Conservation (phyloP, 2,329 filamentous ascomycete species). For the Penicillium aurantiogriseum region DNA sequence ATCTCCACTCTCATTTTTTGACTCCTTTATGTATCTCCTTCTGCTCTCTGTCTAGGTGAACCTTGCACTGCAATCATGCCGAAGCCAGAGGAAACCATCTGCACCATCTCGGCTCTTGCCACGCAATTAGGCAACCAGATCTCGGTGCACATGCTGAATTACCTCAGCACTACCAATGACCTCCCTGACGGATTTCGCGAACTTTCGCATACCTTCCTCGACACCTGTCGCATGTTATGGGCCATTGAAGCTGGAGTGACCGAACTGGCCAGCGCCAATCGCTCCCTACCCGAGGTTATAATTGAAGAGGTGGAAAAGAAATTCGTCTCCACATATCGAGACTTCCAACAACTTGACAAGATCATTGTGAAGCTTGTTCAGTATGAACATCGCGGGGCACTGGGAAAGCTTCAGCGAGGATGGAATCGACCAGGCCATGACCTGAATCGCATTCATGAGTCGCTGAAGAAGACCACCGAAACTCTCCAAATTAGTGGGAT, state of each 20-base stretch:
- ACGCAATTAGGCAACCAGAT: constrained; percentile 63
- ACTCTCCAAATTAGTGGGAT: constrained; percentile 63
- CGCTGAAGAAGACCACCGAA: constrained; percentile 59
- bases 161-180: constrained; percentile 57
- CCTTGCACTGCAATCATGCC: constrained; percentile 6
- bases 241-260: constrained; percentile 65
- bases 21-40: neutral
- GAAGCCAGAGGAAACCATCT: constrained; percentile 19
- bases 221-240: constrained; percentile 65
- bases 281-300: constrained; percentile 60
- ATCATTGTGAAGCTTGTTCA: constrained; percentile 62
- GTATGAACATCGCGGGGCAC: constrained; percentile 60
- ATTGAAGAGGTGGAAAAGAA: constrained; percentile 63
- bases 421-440: constrained; percentile 47
- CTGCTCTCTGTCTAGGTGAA: neutral
- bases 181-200: constrained; percentile 57
- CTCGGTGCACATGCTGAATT: constrained; percentile 64
- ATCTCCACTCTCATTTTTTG: neutral
- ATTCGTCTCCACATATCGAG: constrained; percentile 59
- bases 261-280: constrained; percentile 52
- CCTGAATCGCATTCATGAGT: constrained; percentile 39
- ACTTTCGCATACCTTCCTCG: constrained; percentile 65
- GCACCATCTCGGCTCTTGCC: constrained; percentile 54
- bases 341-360: constrained; percentile 64
- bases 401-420: constrained; percentile 60